Evolutionary conservation across 306 rosid species (phyloP), one percentile per base, ranked within the genome.

Genomic region (Albizia julibrissin): DNA sequence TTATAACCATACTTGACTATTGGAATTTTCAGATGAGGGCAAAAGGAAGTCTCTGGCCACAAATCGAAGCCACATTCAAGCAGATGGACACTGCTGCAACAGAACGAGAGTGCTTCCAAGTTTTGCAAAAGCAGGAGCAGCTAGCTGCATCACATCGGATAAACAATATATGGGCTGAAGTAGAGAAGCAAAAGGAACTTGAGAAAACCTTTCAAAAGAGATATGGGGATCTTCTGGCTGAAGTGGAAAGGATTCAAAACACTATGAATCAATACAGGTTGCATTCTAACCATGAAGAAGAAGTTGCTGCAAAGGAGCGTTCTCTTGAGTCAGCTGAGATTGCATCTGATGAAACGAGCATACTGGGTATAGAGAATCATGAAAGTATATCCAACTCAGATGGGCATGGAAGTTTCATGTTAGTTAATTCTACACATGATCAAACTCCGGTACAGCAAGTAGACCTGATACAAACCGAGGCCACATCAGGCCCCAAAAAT

Each of bases 51-150:
- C 89, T 91, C 26, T 94, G 98, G 97, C 97, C 97, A 6, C 93
- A 94, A 86, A 89, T 92, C 27, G 98, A 91, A 81, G 91, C 91
- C 50, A 91, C 97, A 37, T 90, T 94, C 86, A 94, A 94, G 89
- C 94, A 88, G 87, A 87, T 92, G 86, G 97, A 92, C 80, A 86
- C 92, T 54, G 97, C 98, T 79, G 93, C 93, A 50, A 94, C 93
- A 43, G 98, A 94, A 86, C 92, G 89, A 0, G 97, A 94, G 85
- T 94, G 96, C 89, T 94, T 92, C 82, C 87, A 85, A 82, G 98
- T 92, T 79, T 87, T 94, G 80, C 86, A 89, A 81, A 94, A 89
- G 87, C 97, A 94, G 89, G 98, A 94, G 90, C 90, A 85, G 65
- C 76, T 85, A 73, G 97, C 98, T 14, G 92, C 97, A 47, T 81